These are phyloP conservation scores for Kodamaea kaohsiungensis DNA, from an alignment of 805 yeast genomes.

Conservation along the genomic window DNA sequence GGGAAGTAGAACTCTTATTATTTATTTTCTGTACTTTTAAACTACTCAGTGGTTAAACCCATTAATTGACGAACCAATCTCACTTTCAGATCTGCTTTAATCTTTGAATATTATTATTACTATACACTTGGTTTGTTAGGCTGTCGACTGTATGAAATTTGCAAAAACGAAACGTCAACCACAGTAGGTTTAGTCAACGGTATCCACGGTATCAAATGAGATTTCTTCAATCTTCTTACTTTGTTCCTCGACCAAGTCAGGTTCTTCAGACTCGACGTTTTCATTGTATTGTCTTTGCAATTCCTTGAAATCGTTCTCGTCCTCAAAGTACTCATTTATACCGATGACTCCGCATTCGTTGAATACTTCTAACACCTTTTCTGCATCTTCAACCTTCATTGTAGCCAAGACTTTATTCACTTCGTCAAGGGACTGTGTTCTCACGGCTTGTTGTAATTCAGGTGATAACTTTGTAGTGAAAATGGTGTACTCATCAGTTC, in stretches of 20 bases:
- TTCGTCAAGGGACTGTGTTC: slow-evolving; percentile 67
- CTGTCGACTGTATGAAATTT: background rate
- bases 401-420: slow-evolving; percentile 81
- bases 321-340: slow-evolving; percentile 72
- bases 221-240: slow-evolving; percentile 9
- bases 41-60: background rate
- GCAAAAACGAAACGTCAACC: background rate
- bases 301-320: slow-evolving; percentile 65
- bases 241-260: slow-evolving; percentile 4
- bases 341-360: slow-evolving; percentile 84
- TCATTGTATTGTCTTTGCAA: slow-evolving; percentile 50
- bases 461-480: slow-evolving; percentile 57
- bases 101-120: background rate
- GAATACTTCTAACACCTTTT: slow-evolving; percentile 67
- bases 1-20: slow-evolving; percentile 21
- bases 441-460: slow-evolving; percentile 74
- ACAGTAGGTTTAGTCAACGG: slow-evolving; percentile 13
- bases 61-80: background rate
- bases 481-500: slow-evolving; percentile 54
- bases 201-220: slow-evolving; percentile 13
- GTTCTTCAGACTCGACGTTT: slow-evolving; percentile 15
- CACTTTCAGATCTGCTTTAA: background rate
- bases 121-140: background rate
- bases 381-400: slow-evolving; percentile 78
- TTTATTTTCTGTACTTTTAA: background rate